Conservation (phyloP, 768 basidiomycete genomes). For the Leucosporidium creatinivorum region DNA sequence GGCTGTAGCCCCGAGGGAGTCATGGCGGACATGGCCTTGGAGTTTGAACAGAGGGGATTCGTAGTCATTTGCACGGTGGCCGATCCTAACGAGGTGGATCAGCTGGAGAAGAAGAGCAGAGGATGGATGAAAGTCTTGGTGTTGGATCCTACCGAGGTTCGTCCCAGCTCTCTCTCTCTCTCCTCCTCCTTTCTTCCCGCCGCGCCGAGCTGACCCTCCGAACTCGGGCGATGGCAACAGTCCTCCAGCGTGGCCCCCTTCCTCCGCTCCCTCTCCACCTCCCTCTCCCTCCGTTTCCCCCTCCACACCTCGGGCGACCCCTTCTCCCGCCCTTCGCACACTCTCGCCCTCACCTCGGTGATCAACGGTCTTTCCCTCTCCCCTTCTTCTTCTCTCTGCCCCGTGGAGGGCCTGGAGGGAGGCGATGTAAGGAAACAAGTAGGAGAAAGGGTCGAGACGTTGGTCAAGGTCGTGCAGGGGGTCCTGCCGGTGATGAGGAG, state of each 20-base stretch:
- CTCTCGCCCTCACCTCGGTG: slow-evolving; percentile 55
- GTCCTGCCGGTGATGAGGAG: slow-evolving; percentile 32
- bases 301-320: slow-evolving; percentile 73
- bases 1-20: slow-evolving; percentile 53
- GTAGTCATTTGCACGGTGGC: slow-evolving; percentile 75
- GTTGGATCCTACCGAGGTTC: slow-evolving; percentile 68
- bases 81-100: slow-evolving; percentile 57
- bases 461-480: slow-evolving; percentile 20
- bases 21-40: slow-evolving; percentile 50
- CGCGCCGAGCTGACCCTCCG: not conserved
- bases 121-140: slow-evolving; percentile 77
- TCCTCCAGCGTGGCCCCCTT: slow-evolving; percentile 65
- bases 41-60: slow-evolving; percentile 69
- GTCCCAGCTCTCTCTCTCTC: slow-evolving; percentile 23
- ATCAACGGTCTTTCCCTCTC: slow-evolving; percentile 59
- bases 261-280: slow-evolving; percentile 69
- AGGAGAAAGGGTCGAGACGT: slow-evolving; percentile 15
- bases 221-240: slow-evolving; percentile 42
- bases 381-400: not conserved
- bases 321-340: slow-evolving; percentile 59
- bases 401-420: slow-evolving; percentile 29
- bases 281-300: slow-evolving; percentile 74
- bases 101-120: slow-evolving; percentile 57
- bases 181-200: not conserved
- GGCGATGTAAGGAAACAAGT: slow-evolving; percentile 9